Base-by-base conservation (phyloP, 345 rosid species). In the Eucalyptus melliodora region DNA sequence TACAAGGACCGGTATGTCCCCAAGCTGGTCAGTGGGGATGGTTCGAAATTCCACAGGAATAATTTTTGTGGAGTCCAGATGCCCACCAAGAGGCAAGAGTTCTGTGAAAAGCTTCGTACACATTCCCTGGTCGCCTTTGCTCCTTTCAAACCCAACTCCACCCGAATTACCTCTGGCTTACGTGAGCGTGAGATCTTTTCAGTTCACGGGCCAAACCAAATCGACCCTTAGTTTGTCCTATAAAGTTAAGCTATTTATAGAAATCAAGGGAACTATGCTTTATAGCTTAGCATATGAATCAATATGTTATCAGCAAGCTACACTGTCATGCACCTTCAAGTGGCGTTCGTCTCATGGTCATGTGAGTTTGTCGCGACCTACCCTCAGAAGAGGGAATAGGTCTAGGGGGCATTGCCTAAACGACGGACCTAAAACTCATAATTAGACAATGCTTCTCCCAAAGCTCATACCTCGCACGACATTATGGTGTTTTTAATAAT, bases 371-470 rank as follows among this genome's bases (percentile, higher is more conserved):
- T 53, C 4, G 24, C 2, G 10, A 53, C 9, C 56, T 7, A 53
- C 24, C 23, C 56, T 53, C 24, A 0, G 4, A 17, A 53, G 17
- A 53, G 9, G 23, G 24, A 53, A 53, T 53, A 53, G 9, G 24
- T 53, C 2, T 53, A 53, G 4, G 2, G 24, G 4, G 10, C 2
- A 53, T 53, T 19, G 24, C 9, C 1, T 19, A 53, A 53, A 53
- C 1, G 4, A 53, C 2, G 0, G 56, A 53, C 24, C 2, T 53
- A 53, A 53, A 1, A 2, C 2, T 0, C 10, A 7, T 19, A 19
- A 53, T 53, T 53, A 19, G 9, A 9, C 24, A 19, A 19, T 3
- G 10, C 1, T 4, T 53, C 10, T 19, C 24, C 10, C 24, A 19
- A 19, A 53, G 24, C 24, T 9, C 10, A 53, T 19, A 53, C 5